These are phyloP conservation scores for Agarophyton chilense DNA, from an alignment of 23 red algal genomes.

Conservation along the genomic window DNA sequence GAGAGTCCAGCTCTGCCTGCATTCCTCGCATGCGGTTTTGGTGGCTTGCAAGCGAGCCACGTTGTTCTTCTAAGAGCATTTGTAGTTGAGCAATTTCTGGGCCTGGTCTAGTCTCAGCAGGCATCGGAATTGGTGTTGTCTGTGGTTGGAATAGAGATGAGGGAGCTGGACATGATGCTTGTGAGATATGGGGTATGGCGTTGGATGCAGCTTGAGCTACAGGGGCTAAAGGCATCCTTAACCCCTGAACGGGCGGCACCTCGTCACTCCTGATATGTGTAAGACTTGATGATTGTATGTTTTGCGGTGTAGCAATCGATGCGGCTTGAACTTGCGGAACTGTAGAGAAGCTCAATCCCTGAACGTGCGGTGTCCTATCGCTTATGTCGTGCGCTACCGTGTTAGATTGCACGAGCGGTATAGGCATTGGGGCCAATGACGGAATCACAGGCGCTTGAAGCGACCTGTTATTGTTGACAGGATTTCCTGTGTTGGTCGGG, in stretches of 20 bases:
- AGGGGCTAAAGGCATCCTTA: neutral
- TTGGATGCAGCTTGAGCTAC: neutral
- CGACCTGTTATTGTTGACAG: neutral
- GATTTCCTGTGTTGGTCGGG: neutral
- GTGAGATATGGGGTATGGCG: neutral
- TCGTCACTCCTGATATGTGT: neutral
- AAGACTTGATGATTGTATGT: neutral
- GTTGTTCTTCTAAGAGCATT: neutral
- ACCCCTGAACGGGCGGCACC: neutral
- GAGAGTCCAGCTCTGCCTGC: slow-evolving; percentile 12
- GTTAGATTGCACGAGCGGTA: neutral
- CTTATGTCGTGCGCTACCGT: neutral
- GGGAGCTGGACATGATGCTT: neutral
- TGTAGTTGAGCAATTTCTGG: neutral
- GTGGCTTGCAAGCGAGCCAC: slow-evolving; percentile 12
- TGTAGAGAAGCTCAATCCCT: neutral
- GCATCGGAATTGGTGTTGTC: neutral
- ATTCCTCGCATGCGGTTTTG: slow-evolving; percentile 11
- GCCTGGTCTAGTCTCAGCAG: neutral
- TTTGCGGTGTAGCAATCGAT: neutral
- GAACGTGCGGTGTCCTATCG: neutral
- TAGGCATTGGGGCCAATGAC: neutral
- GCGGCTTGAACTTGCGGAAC: neutral
- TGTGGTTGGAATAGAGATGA: neutral
- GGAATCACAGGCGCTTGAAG: neutral